Evolutionary conservation across 164 flowering plant species (phyloP).

Genomic region (Stephania yunnanensis): DNA sequence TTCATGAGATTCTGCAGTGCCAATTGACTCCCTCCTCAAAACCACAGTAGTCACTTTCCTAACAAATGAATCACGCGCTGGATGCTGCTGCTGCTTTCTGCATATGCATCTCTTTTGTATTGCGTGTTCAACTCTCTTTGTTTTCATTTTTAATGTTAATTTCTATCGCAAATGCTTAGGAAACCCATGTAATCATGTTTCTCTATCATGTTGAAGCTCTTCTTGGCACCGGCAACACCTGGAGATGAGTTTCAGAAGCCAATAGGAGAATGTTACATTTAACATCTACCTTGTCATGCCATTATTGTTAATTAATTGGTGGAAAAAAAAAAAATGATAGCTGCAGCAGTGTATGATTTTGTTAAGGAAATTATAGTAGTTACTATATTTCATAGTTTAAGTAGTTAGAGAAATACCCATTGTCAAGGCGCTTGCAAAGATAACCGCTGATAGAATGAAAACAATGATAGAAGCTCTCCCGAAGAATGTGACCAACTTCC

Average conservation of each 20-base stretch:
- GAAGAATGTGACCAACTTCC: conserved; percentile 55
- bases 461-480: conserved; percentile 76
- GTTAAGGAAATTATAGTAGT: too few relatives aligned
- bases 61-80: too few relatives aligned
- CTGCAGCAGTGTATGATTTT: background rate
- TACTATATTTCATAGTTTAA: too few relatives aligned
- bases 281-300: background rate
- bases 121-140: too few relatives aligned
- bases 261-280: background rate
- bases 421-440: conserved; percentile 82
- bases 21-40: too few relatives aligned
- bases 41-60: too few relatives aligned
- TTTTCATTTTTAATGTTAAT: too few relatives aligned
- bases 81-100: too few relatives aligned
- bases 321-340: too few relatives aligned
- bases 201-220: background rate
- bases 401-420: conserved; percentile 56
- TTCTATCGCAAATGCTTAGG: background rate
- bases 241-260: background rate
- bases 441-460: conserved; percentile 81
- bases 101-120: too few relatives aligned
- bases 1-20: too few relatives aligned
- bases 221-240: background rate
- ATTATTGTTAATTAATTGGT: background rate
- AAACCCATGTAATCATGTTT: background rate